Percentiles rank a stretch among this genome's conserved stretches.
Conservation (phyloP, 176 grass and related monocot species). For the Eleusine indica region DNA sequence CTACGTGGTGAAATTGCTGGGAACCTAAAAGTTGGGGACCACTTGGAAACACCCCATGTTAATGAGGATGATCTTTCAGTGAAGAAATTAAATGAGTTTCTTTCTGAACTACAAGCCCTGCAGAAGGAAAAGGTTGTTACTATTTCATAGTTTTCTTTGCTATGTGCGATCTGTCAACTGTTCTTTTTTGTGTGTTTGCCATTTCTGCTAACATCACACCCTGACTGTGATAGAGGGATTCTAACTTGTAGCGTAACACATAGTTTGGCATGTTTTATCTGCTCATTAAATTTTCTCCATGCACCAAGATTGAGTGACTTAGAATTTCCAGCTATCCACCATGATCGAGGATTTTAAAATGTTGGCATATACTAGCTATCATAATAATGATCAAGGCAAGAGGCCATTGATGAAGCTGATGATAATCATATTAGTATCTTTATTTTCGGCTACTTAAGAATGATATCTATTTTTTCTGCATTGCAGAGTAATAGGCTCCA, state of each 20-base stretch:
- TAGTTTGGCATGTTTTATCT: slow-evolving; percentile 11
- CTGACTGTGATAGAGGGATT: background rate
- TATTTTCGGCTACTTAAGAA: background rate
- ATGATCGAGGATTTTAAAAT: slow-evolving; percentile 5
- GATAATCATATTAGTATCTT: slow-evolving; percentile 4
- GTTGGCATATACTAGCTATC: background rate
- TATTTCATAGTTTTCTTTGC: slow-evolving; percentile 26
- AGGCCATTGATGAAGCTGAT: slow-evolving; percentile 19
- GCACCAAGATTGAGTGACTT: slow-evolving; percentile 15
- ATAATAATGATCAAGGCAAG: background rate
- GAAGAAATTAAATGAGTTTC: slow-evolving; percentile 73
- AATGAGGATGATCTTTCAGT: slow-evolving; percentile 88
- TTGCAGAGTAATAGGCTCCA: slow-evolving; percentile 79
- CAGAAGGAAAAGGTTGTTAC: slow-evolving; percentile 88
- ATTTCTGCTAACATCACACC: slow-evolving; percentile 16
- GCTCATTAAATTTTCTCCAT: slow-evolving; percentile 13
- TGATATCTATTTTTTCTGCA: slow-evolving; percentile 8
- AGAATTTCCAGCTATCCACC: background rate
- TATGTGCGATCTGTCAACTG: background rate
- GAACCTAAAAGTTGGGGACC: slow-evolving; percentile 49
- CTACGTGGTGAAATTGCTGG: slow-evolving; percentile 75
- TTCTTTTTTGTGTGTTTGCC: slow-evolving; percentile 8
- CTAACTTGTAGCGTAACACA: background rate
- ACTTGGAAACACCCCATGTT: slow-evolving; percentile 43
- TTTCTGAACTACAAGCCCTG: slow-evolving; percentile 80